Conservation (phyloP, 106 monocot genomes). For the Chionographis japonica region DNA sequence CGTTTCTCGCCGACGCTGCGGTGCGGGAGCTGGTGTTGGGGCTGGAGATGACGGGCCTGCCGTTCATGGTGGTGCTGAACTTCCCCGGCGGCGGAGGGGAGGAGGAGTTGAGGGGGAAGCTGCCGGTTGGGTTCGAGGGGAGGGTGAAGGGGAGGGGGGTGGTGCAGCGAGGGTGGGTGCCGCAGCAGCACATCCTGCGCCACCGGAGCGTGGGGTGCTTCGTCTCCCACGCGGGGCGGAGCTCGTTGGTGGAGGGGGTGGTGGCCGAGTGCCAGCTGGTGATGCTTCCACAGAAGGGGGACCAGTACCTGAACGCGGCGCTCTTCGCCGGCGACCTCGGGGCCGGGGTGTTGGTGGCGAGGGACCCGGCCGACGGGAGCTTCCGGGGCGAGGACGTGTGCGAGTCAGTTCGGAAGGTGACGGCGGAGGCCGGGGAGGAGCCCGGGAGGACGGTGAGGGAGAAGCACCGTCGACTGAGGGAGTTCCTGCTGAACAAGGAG, state of each 20-base stretch:
- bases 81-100: not conserved
- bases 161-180: slow-evolving; percentile 17
- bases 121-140: slow-evolving; percentile 29
- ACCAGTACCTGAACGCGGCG: slow-evolving; percentile 18
- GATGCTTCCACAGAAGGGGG: slow-evolving; percentile 15
- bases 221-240: slow-evolving; percentile 16
- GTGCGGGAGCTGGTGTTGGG: slow-evolving; percentile 43
- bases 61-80: slow-evolving; percentile 49
- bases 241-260: slow-evolving; percentile 21
- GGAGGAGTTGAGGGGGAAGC: not conserved
- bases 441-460: not conserved
- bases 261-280: slow-evolving; percentile 8
- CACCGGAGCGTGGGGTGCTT: slow-evolving; percentile 17
- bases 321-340: slow-evolving; percentile 14
- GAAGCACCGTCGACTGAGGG: slow-evolving; percentile 17
- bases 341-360: slow-evolving; percentile 14
- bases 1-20: slow-evolving; percentile 24
- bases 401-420: slow-evolving; percentile 1
- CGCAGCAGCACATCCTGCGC: slow-evolving; percentile 12
- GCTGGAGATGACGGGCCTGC: slow-evolving; percentile 27
- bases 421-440: not conserved
- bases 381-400: slow-evolving; percentile 12
- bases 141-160: slow-evolving; percentile 7
- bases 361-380: slow-evolving; percentile 4
- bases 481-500: slow-evolving; percentile 20